Percentiles rank a stretch among this genome's conserved stretches.
Evolutionary conservation across 768 basidiomycete species (phyloP).

Genomic region (Tricholoma hemisulphureum): DNA sequence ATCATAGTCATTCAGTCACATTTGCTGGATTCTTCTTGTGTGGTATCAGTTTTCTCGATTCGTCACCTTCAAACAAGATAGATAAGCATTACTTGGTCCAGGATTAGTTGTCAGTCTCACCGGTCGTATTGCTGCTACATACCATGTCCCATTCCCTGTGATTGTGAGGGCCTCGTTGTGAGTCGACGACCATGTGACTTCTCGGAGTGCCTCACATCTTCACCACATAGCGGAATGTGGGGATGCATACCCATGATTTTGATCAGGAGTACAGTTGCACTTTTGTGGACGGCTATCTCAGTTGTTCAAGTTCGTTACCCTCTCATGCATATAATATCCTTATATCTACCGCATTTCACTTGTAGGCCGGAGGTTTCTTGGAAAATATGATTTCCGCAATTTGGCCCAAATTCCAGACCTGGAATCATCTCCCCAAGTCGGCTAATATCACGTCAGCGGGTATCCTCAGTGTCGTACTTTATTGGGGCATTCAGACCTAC

Average conservation of each 20-base stretch:
- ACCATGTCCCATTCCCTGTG: not conserved
- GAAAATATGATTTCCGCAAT: not conserved
- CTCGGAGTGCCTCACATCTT: not conserved
- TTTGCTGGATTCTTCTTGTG: conserved; percentile 1
- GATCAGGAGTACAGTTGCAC: not conserved
- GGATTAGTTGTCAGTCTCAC: not conserved
- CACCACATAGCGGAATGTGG: not conserved
- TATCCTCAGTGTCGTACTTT: not conserved
- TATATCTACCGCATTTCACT: not conserved
- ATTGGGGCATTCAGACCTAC: not conserved
- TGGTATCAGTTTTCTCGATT: not conserved
- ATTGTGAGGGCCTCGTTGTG: not conserved
- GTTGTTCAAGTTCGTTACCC: not conserved
- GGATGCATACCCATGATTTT: not conserved
- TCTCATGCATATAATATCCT: not conserved
- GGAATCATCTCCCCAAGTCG: not conserved
- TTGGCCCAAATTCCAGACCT: not conserved
- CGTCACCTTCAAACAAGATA: not conserved
- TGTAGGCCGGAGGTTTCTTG: not conserved
- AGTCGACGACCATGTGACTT: not conserved
- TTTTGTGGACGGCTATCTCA: not conserved
- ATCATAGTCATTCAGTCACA: not conserved
- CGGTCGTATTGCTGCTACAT: not conserved
- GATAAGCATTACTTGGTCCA: not conserved
- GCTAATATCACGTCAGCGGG: not conserved